phyloP scores from a whole-genome alignment of 2,329 filamentous ascomycete species.

The Botrytis pseudocinerea region DNA sequence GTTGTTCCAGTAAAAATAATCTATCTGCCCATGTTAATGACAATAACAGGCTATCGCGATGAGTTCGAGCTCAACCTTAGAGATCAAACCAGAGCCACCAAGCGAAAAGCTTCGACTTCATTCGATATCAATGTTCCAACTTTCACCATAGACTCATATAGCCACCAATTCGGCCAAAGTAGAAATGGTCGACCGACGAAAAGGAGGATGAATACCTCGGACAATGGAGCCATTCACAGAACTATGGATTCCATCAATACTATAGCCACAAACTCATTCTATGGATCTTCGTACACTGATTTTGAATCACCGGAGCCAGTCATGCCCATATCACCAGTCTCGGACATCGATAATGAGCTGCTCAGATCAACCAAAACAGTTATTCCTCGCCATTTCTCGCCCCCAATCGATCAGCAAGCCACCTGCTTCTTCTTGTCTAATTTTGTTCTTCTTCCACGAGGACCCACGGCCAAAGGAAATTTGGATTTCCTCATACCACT shows the following conservation, averaged over 20 bases:
- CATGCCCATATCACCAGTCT: not conserved
- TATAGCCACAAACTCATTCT: not conserved
- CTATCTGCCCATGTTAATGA: not conserved
- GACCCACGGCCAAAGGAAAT: constrained; percentile 53
- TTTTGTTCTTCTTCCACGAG: constrained; percentile 56
- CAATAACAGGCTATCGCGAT: constrained; percentile 14
- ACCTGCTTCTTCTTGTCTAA: constrained; percentile 59
- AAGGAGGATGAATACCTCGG: not conserved
- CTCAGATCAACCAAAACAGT: constrained; percentile 46
- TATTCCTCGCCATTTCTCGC: constrained; percentile 44
- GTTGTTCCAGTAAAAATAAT: not conserved
- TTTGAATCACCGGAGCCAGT: no score
- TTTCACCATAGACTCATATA: constrained; percentile 10
- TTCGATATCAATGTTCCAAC: not conserved
- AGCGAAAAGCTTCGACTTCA: not conserved
- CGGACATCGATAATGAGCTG: not conserved
- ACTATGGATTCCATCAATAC: not conserved
- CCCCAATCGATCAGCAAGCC: constrained; percentile 54
- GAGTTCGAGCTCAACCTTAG: constrained; percentile 4
- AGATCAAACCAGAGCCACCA: constrained; percentile 1
- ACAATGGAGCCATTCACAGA: not conserved
- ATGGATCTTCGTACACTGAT: not conserved
- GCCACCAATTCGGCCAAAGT: not conserved
- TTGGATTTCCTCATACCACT: constrained; percentile 59
- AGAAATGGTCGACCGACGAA: not conserved